Percentiles rank a stretch among this genome's conserved stretches.
These are phyloP conservation scores for Syncephalastrum monosporum DNA, from an alignment of 371 early-diverging fungal species.

Conservation along the genomic window DNA sequence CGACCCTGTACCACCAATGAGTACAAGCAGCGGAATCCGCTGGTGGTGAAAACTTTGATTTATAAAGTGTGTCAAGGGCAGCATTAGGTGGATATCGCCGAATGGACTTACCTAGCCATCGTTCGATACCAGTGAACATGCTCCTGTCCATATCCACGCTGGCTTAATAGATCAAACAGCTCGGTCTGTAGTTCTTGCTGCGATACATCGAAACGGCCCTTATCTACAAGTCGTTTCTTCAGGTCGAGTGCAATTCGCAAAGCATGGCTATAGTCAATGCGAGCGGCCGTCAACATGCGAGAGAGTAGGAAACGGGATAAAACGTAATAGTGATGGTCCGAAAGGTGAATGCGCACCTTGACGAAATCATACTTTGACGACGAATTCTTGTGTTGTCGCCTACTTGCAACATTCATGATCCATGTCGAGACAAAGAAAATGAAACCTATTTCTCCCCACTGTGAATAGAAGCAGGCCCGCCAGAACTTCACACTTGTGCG, in stretches of 20 bases:
- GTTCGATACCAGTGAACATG: slow-evolving; percentile 33
- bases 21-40: slow-evolving; percentile 36
- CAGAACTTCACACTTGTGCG: no score
- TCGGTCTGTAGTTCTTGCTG: slow-evolving; percentile 30
- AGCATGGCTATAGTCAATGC: slow-evolving; percentile 36
- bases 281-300: slow-evolving; percentile 41
- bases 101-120: slow-evolving; percentile 24
- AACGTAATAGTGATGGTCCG: slow-evolving; percentile 41
- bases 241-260: slow-evolving; percentile 44
- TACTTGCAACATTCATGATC: no score
- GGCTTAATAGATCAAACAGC: slow-evolving; percentile 28
- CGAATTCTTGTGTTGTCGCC: slow-evolving; percentile 21
- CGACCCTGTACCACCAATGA: slow-evolving; percentile 32
- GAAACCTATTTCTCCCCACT: no score
- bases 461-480: no score
- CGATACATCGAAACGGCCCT: slow-evolving; percentile 23
- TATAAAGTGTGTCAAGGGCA: background rate
- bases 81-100: background rate
- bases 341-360: slow-evolving; percentile 38
- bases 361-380: slow-evolving; percentile 46
- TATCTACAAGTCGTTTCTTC: slow-evolving; percentile 39
- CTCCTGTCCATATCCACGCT: slow-evolving; percentile 29
- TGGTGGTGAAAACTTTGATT: slow-evolving; percentile 32
- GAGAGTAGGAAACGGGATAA: slow-evolving; percentile 36
- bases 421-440: no score